phyloP scores from a whole-genome alignment of 257 asterid species.

The Plantago elongata region DNA sequence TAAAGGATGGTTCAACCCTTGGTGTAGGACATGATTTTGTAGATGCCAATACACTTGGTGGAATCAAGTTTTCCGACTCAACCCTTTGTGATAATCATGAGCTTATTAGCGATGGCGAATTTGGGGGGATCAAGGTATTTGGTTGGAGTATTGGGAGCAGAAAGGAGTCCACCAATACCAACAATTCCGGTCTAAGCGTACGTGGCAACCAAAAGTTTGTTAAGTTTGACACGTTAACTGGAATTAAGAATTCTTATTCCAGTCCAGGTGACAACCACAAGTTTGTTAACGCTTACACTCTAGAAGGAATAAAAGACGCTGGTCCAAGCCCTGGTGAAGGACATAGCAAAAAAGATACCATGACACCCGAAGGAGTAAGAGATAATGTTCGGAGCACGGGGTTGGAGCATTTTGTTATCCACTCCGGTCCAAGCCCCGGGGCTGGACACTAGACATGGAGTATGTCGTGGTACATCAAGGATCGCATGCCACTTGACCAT shows the following conservation, averaged over 20 bases:
- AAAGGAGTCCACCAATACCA: neutral
- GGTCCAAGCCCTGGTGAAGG: conserved; percentile 24
- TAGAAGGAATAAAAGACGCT: conserved; percentile 12
- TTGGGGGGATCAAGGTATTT: conserved; percentile 16
- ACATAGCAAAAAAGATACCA: neutral
- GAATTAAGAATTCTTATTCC: conserved; percentile 1
- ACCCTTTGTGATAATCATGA: conserved; percentile 10
- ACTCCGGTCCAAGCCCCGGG: conserved; percentile 22
- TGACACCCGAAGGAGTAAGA: conserved; percentile 15
- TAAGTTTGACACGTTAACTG: neutral
- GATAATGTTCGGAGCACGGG: neutral
- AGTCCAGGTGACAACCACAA: conserved; percentile 9
- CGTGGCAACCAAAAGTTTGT: too few species aligned
- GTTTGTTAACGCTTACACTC: neutral
- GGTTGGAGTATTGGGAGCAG: conserved; percentile 15
- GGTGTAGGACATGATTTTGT: conserved; percentile 15
- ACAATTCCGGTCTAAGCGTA: neutral
- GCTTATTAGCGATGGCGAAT: neutral
- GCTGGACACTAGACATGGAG: conserved; percentile 6
- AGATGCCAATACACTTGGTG: conserved; percentile 8
- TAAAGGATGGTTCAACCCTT: conserved; percentile 1
- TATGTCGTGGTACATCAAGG: too few species aligned
- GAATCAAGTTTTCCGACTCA: conserved; percentile 5
- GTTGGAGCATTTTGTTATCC: neutral
- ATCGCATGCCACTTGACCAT: too few species aligned